Conservation (phyloP, 140 eudicot genomes). For the Bidens hawaiensis region DNA sequence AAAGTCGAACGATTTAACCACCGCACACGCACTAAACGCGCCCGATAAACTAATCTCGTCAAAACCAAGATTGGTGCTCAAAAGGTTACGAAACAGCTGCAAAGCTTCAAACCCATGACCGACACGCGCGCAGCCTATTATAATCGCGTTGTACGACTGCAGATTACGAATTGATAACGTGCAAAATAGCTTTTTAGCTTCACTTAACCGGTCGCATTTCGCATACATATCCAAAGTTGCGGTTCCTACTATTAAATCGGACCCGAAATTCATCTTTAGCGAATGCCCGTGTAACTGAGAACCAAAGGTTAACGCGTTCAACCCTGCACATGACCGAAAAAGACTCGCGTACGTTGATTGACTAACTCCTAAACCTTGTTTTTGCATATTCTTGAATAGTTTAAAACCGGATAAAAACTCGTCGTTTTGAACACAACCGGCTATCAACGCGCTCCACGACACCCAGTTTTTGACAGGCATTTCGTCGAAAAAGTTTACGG, state of each 20-base stretch:
- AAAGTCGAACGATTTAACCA: conserved; percentile 30
- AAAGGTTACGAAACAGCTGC: conserved; percentile 43
- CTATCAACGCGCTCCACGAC: conserved; percentile 82
- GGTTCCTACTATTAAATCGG: conserved; percentile 64
- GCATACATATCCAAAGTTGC: conserved; percentile 92
- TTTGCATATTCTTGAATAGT: conserved; percentile 69
- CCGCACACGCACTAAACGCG: conserved; percentile 72
- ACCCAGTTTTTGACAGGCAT: conserved; percentile 82
- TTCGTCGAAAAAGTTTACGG: conserved; percentile 39
- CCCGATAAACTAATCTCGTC: conserved; percentile 74
- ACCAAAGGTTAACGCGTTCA: conserved; percentile 44
- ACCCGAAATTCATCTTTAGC: conserved; percentile 52
- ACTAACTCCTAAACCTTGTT: conserved; percentile 60
- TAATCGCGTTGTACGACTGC: conserved; percentile 75
- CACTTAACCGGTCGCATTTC: conserved; percentile 42
- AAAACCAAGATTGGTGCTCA: conserved; percentile 49
- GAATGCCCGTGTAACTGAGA: conserved; percentile 76
- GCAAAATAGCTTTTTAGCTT: conserved; percentile 51
- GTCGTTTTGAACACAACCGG: conserved; percentile 68
- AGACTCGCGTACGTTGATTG: conserved; percentile 73
- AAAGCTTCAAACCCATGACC: conserved; percentile 57
- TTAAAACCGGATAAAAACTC: conserved; percentile 47
- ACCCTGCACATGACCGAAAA: conserved; percentile 64
- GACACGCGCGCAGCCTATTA: conserved; percentile 57
- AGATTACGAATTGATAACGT: conserved; percentile 41